phyloP scores from a whole-genome alignment of 352 stramenopile species.

The Pythium rishiriense region DNA sequence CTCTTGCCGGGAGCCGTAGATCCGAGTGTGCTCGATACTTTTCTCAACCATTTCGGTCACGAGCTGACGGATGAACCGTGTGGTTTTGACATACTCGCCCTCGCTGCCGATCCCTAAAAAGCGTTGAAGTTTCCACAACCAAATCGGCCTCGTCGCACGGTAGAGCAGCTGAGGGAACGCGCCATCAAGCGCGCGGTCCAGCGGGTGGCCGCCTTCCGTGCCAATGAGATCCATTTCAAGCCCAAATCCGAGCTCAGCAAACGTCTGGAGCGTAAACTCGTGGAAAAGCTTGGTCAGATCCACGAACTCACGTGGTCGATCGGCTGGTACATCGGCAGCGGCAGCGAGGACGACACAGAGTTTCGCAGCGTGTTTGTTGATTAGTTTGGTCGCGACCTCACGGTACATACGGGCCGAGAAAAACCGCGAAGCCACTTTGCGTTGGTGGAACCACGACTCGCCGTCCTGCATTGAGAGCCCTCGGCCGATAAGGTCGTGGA shows the following conservation, averaged over 20 bases:
- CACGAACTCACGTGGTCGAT: neutral
- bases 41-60: constrained; percentile 22
- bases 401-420: constrained; percentile 19
- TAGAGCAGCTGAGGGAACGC: constrained; percentile 4
- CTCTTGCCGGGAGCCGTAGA: neutral
- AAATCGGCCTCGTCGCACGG: constrained; percentile 8
- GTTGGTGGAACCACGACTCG: constrained; percentile 22
- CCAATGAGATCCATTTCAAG: constrained; percentile 20
- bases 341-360: constrained; percentile 8
- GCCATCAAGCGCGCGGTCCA: constrained; percentile 8
- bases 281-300: constrained; percentile 23
- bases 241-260: constrained; percentile 32
- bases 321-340: too few relatives aligned
- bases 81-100: constrained; percentile 9
- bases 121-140: constrained; percentile 24
- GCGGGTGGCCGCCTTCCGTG: constrained; percentile 2
- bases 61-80: neutral
- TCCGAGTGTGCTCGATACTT: constrained; percentile 7
- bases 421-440: constrained; percentile 18
- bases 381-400: constrained; percentile 5
- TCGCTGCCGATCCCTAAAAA: constrained; percentile 21
- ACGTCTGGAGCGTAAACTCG: constrained; percentile 28
- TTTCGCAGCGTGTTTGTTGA: constrained; percentile 16
- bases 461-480: constrained; percentile 25
- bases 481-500: constrained; percentile 21